Evolutionary conservation across 179 eudicot genomes (phyloP).

Genomic region (Silene coronaria): DNA sequence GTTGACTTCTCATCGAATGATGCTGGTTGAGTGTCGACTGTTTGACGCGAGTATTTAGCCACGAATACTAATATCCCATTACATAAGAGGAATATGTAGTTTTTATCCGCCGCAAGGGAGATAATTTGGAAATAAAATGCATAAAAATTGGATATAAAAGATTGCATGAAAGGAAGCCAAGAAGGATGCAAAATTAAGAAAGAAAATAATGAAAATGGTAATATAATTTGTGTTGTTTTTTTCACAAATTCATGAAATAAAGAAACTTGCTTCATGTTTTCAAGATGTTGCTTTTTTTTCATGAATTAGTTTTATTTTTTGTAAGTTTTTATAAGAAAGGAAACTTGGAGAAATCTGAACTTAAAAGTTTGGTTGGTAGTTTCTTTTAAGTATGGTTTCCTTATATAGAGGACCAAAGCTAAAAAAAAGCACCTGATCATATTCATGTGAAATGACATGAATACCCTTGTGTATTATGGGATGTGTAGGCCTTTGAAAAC

Average conservation of each 20-base stretch:
- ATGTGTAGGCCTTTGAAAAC: neutral
- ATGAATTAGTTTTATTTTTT: constrained; percentile 8
- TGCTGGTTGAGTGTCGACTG: constrained; percentile 3
- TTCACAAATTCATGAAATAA: constrained; percentile 15
- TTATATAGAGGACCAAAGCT: constrained; percentile 21
- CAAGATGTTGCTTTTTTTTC: constrained; percentile 17
- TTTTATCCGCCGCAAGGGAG: constrained; percentile 30
- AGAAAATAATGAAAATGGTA: constrained; percentile 32
- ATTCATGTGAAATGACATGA: constrained; percentile 17
- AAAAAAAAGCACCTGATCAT: constrained; percentile 7
- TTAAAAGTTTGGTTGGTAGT: constrained; percentile 23
- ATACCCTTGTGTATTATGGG: constrained; percentile 23
- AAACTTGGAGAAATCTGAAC: constrained; percentile 18
- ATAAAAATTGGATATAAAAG: constrained; percentile 23
- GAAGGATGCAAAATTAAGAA: constrained; percentile 36
- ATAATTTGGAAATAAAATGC: constrained; percentile 27
- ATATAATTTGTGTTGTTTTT: constrained; percentile 27
- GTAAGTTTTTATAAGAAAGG: constrained; percentile 6
- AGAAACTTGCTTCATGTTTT: constrained; percentile 22
- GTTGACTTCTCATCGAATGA: neutral
- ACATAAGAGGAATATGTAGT: constrained; percentile 46
- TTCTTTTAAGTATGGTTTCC: constrained; percentile 24
- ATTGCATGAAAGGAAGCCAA: constrained; percentile 21
- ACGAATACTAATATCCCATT: constrained; percentile 48
- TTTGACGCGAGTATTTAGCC: constrained; percentile 30